Evolutionary conservation across 2,329 filamentous ascomycete genomes (phyloP).

Genomic region (Colletotrichum cuscutae): DNA sequence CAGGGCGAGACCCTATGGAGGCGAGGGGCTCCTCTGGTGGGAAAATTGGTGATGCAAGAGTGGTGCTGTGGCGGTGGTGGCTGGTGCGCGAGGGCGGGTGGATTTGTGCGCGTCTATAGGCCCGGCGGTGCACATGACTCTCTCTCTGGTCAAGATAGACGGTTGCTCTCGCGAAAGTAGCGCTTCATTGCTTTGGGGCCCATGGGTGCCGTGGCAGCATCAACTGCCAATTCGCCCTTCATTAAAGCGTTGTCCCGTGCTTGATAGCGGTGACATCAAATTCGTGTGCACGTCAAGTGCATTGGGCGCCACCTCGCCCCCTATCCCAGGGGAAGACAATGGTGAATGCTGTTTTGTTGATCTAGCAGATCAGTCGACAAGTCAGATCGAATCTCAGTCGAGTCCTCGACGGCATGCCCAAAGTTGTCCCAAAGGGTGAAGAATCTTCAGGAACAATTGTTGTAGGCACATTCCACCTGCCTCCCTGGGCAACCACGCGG

Average conservation of each 20-base stretch:
- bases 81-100: too few relatives aligned
- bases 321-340: background rate
- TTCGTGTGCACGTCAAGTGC: background rate
- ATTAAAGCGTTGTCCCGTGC: background rate
- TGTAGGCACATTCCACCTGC: background rate
- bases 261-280: background rate
- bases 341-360: background rate
- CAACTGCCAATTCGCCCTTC: background rate
- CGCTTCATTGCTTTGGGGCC: too few relatives aligned
- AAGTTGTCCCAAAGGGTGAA: background rate
- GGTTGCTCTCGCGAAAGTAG: too few relatives aligned
- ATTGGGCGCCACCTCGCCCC: background rate
- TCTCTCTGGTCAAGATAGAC: too few relatives aligned
- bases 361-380: background rate
- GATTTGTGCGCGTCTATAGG: too few relatives aligned
- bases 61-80: too few relatives aligned
- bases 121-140: too few relatives aligned
- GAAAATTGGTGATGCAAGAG: too few relatives aligned
- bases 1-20: too few relatives aligned
- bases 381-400: background rate
- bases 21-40: too few relatives aligned
- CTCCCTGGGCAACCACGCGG: background rate
- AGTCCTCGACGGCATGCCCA: background rate
- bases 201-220: background rate
- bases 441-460: conserved; percentile 8